These are phyloP conservation scores for Beauveria caledonica DNA, from an alignment of 2,329 filamentous ascomycete genomes.

Conservation along the genomic window DNA sequence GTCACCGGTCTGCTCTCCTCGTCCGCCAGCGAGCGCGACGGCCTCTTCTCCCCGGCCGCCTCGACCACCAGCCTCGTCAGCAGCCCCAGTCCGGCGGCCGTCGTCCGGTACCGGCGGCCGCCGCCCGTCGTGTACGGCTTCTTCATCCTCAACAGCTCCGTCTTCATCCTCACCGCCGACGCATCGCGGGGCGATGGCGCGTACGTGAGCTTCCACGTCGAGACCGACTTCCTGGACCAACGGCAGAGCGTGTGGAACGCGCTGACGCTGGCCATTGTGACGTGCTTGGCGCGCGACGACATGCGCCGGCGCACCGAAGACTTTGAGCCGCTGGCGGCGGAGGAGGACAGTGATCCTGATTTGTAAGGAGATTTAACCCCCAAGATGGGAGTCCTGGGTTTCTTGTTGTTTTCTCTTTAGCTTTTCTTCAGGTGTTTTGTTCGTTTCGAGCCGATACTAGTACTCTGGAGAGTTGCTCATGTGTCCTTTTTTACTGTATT, in stretches of 20 bases:
- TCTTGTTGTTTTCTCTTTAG: neutral
- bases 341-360: conserved; percentile 31
- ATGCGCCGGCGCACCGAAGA: conserved; percentile 26
- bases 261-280: conserved; percentile 31
- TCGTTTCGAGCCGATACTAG: neutral
- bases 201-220: conserved; percentile 36
- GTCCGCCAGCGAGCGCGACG: neutral
- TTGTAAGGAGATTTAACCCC: conserved; percentile 15
- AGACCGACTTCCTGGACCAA: conserved; percentile 30
- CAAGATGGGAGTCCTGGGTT: neutral
- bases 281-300: conserved; percentile 33
- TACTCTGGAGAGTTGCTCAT: neutral
- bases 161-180: conserved; percentile 33
- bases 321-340: conserved; percentile 24
- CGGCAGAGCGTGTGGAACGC: conserved; percentile 38
- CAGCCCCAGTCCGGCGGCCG: neutral
- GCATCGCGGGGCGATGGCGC: conserved; percentile 26
- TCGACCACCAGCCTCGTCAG: neutral
- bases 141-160: conserved; percentile 31
- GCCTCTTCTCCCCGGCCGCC: conserved; percentile 11
- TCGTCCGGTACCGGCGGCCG: conserved; percentile 19
- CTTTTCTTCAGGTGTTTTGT: neutral
- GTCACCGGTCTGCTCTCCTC: neutral
- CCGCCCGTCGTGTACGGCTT: conserved; percentile 37
- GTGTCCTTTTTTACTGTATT: neutral